Base-by-base conservation (phyloP, 2,329 filamentous ascomycete genomes). In the Colletotrichum nymphaeae region DNA sequence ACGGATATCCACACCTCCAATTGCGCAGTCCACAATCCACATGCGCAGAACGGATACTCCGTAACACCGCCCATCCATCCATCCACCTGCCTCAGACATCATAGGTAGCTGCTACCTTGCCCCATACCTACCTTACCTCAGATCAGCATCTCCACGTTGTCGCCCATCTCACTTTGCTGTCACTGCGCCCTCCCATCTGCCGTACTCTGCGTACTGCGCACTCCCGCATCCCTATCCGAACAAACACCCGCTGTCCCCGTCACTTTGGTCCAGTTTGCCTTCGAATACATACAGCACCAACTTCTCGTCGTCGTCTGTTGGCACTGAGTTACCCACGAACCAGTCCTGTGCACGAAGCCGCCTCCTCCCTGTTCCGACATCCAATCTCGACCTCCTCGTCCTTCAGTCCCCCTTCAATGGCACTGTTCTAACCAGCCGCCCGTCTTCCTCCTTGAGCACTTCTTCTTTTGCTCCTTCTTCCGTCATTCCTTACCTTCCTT, bases 81-180 rank as follows among this genome's bases (percentile, higher is more conserved):
- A 30, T 35, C 55, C 28, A 28, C 16, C 26, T 30, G 11, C 28
- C 26, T 35, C 26, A 22, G 22, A 30, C 57, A 24, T 32, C 42
- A 49, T n/a, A 42, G 37, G 37, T 42, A 42, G 37, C 37, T 42
- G 37, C 37, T 42, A 49, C 42, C 42, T 49, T 49, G 42, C 16
- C 42, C 19, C 42, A 49, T 37, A 14, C 42, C 46, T 62, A 16
- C 37, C 37, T 42, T 62, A 16, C 37, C 37, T 42, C 37, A 24
- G 60, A 63, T 63, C 60, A 26, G 28, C 60, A 35, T 63, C 30
- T 63, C 60, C 60, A 63, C 60, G 46, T 30, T 30, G 32, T 35
- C 46, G 60, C 28, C 46, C 46, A 63, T 63, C 60, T 42, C 60
- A 63, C 60, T 63, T 63, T 7, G 26, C 22, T n/a, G 14, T 42